Conservation (phyloP, 176 grass and related monocot species). For the Lolium multiflorum region DNA sequence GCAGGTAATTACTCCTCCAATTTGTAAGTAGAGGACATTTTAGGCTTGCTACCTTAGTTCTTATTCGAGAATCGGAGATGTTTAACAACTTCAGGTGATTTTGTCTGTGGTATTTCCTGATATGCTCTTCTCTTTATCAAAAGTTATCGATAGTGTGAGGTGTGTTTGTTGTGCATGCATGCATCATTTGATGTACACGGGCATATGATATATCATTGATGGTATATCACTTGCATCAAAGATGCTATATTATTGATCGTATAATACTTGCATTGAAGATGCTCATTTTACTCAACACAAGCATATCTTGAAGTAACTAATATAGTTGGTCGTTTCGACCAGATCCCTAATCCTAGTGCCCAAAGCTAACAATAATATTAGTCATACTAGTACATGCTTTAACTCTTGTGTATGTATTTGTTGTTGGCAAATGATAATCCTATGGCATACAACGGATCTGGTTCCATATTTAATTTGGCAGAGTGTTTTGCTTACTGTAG, state of each 20-base stretch:
- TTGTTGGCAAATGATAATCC: no score
- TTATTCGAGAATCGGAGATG: background rate
- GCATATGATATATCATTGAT: background rate
- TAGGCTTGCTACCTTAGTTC: conserved; percentile 10
- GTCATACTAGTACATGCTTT: no score
- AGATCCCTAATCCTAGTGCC: background rate
- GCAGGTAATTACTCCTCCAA: no score
- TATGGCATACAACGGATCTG: no score
- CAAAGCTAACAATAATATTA: background rate
- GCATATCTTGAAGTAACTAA: conserved; percentile 1
- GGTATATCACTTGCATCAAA: conserved; percentile 14
- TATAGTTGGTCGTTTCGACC: background rate
- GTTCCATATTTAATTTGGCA: no score
- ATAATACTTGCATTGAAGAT: conserved; percentile 18
- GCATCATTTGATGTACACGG: background rate
- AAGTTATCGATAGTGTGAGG: background rate
- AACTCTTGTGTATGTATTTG: no score
- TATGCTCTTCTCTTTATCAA: no score
- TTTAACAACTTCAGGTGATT: background rate
- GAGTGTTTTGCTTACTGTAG: no score
- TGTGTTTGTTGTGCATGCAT: conserved; percentile 1
- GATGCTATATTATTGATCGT: background rate
- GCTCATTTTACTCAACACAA: background rate
- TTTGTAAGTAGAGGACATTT: no score
- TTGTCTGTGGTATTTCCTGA: background rate